phyloP scores from a whole-genome alignment of 208 protist genomes.

The Wallacemonas sp. region DNA sequence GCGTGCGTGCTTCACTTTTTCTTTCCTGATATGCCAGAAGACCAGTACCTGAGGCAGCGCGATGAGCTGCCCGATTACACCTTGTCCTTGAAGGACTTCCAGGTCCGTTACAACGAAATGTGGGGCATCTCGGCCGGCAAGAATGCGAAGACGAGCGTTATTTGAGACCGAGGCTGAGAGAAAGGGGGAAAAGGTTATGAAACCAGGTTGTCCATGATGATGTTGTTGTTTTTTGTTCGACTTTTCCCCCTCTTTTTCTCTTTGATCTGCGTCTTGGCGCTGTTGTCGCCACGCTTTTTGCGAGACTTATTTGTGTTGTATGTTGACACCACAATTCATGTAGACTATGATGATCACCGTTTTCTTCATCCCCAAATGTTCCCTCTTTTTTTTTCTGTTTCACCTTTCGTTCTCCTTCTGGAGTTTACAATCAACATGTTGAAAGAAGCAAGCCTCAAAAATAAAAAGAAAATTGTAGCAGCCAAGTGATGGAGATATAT shows the following conservation, averaged over 20 bases:
- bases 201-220: not conserved
- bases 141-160: conserved; percentile 10
- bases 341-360: too few species aligned
- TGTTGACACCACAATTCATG: too few species aligned
- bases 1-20: conserved; percentile 76
- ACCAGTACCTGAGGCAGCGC: conserved; percentile 53
- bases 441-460: too few species aligned
- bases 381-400: conserved; percentile 15
- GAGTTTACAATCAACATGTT: not conserved
- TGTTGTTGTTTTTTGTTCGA: conserved; percentile 5
- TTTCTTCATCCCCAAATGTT: conserved; percentile 17
- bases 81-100: conserved; percentile 73
- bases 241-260: too few species aligned
- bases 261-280: too few species aligned
- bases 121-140: conserved; percentile 14
- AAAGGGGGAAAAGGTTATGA: not conserved
- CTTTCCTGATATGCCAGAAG: conserved; percentile 70
- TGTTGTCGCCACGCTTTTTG: too few species aligned
- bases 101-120: conserved; percentile 81
- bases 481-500: too few species aligned
- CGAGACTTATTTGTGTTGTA: too few species aligned
- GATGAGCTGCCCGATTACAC: conserved; percentile 52
- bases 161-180: not conserved
- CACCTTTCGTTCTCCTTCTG: conserved; percentile 14
- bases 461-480: too few species aligned